Base-by-base conservation (phyloP, 192 early-diverging fungal genomes). In the Backusella sp. region DNA sequence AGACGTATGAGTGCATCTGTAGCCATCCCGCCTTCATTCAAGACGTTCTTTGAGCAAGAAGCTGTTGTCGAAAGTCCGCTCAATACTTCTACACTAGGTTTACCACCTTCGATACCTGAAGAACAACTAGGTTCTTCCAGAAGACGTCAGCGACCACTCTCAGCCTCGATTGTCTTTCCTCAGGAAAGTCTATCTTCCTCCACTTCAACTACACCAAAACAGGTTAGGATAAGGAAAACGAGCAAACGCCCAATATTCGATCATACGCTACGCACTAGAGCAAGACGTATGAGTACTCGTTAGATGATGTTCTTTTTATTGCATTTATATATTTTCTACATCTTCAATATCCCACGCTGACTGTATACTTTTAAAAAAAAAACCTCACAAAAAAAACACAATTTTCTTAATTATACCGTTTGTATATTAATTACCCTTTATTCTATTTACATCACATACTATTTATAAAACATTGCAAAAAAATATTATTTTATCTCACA, bases 161-260 rank as follows among this genome's bases (percentile, higher is more conserved):
- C 74, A 12, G 66, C 49, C 8, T 46, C 42, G 6, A 49, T 65
- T 6, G 30, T 66, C 67, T 32, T 72, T n/a, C 72, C 70, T 7
- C 28, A 65, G 37, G 34, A 39, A 19, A 49, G 35, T 66, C 23
- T 68, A 49, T 72, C 59, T 49, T 30, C 59, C 41, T 26, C 35
- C 14, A 26, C 39, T 44, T 19, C 56, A 32, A 65, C 11, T 35
- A 35, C 69, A 7, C 41, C 76, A 37, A 53, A 72, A 39, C n/a
- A 65, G 2, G 59, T 78, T 32, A 35, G 77, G 19, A 19, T 71
- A n/a, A 72, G 77, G 28, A 78, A 78, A 36, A 78, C 77, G 7
- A 78, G 77, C 23, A 78, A 78, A 39, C 44, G 77, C 2, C 72
- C 72, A 0, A 73, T 78, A 41, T 78, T 78, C 72, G 77, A 78